Conservation (phyloP, 2,329 filamentous ascomycete genomes). For the Tolypocladium endophyticum region DNA sequence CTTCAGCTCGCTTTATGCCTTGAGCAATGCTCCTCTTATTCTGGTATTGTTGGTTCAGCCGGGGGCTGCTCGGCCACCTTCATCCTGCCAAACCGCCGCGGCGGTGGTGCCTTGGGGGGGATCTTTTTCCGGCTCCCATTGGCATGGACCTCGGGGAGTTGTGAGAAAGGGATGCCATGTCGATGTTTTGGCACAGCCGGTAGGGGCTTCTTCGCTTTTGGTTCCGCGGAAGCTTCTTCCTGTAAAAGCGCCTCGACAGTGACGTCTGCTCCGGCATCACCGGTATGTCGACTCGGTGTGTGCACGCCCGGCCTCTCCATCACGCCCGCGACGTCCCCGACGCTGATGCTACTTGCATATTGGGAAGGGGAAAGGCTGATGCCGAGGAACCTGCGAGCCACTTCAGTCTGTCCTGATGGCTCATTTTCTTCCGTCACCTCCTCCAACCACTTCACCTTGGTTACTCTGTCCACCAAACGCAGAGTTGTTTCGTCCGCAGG, state of each 20-base stretch:
- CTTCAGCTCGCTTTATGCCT: not conserved
- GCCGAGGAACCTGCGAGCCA: conserved; percentile 52
- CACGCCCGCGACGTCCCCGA: conserved; percentile 67
- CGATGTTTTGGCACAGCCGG: conserved; percentile 47
- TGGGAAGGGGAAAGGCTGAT: conserved; percentile 59
- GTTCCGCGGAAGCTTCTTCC: conserved; percentile 10
- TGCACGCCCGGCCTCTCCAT: conserved; percentile 75
- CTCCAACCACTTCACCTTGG: conserved; percentile 59
- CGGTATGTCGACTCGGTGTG: conserved; percentile 57
- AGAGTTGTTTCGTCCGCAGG: conserved; percentile 72
- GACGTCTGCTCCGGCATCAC: conserved; percentile 12
- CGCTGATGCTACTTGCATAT: conserved; percentile 63
- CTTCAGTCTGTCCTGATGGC: conserved; percentile 27
- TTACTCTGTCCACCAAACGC: conserved; percentile 65
- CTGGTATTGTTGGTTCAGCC: conserved; percentile 13
- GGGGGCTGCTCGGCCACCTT: conserved; percentile 21
- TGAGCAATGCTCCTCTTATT: conserved; percentile 1
- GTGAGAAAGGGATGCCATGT: conserved; percentile 37
- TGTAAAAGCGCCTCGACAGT: conserved; percentile 5
- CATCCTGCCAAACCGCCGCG: conserved; percentile 32
- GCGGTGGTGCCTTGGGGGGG: conserved; percentile 35
- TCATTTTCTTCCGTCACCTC: conserved; percentile 24
- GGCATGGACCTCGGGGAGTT: conserved; percentile 16
- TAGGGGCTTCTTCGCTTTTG: conserved; percentile 34
- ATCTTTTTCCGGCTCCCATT: conserved; percentile 26